phyloP scores from a whole-genome alignment of 202 grass and related monocot genomes.

The Eragrostis tef region DNA sequence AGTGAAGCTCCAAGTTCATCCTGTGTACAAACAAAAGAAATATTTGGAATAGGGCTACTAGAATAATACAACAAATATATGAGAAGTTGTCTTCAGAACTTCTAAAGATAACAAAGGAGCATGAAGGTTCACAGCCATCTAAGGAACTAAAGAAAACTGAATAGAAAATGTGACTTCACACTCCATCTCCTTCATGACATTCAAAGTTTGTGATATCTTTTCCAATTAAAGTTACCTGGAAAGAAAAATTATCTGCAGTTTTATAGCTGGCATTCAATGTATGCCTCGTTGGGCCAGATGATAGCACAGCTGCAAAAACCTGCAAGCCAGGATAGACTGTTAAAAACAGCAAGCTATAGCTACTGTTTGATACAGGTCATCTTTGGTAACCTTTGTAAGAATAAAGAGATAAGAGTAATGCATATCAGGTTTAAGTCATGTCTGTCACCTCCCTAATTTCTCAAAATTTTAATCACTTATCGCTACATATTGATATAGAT shows the following conservation, averaged over 20 bases:
- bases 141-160: neutral
- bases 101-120: neutral
- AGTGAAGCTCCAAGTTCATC: conserved; percentile 88
- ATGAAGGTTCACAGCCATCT: neutral
- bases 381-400: conserved; percentile 4
- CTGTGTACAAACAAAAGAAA: conserved; percentile 49
- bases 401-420: conserved; percentile 17
- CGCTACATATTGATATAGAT: neutral
- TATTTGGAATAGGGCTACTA: conserved; percentile 18
- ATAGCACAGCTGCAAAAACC: conserved; percentile 85
- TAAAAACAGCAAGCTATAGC: conserved; percentile 17
- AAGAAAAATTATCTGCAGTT: conserved; percentile 69
- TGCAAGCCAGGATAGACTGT: conserved; percentile 43
- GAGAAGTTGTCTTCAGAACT: neutral
- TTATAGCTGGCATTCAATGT: conserved; percentile 90
- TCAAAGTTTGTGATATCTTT: neutral
- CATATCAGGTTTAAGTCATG: conserved; percentile 11
- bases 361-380: conserved; percentile 13
- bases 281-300: conserved; percentile 70
- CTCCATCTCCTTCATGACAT: neutral
- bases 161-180: neutral
- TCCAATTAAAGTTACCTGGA: conserved; percentile 66
- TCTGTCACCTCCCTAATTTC: conserved; percentile 31
- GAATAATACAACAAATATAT: neutral
- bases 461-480: conserved; percentile 7